Base-by-base conservation (phyloP, 371 early-diverging fungal genomes). In the Mortierella sp. region DNA sequence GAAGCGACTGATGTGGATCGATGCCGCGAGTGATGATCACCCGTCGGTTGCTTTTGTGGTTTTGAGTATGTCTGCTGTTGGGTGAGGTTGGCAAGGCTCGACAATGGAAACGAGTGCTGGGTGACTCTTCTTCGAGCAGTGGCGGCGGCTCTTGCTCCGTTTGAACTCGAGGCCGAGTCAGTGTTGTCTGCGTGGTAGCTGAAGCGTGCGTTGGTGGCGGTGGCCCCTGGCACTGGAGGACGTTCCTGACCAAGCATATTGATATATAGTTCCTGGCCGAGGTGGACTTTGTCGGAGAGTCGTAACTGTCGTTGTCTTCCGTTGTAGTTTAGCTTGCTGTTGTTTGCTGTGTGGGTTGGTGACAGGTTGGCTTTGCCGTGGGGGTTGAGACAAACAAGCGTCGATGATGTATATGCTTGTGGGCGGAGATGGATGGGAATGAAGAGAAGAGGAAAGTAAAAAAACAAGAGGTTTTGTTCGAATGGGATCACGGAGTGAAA, bases 161-260 rank as follows among this genome's bases (percentile, higher is more conserved):
- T 58, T 58, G 61, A 58, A 34, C 61, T 58, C 34, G 61, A 16
- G 61, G 34, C 34, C 34, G 61, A 34, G 61, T 58, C 61, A 34
- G 34, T 34, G 61, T 34, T 58, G 22, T 70, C 79, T 1, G 53
- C 73, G 70, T 74, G 79, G 64, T 67, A 74, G 43, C 74, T 74
- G 24, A 63, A n/a, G 26, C 75, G 70, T 7, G 65, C 37, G 61
- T 58, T 58, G 37, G 55, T 53, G 55, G 61, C 8, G 22, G 47
- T 68, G 39, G 73, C 24, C n/a, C 64, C 68, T n/a, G 76, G 66
- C 31, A 53, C 41, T 19, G 68, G 65, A 22, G 76, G 65, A 47
- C 24, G 76, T 19, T 80, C 76, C 39, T 53, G 47, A 31, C 69
- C 72, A n/a, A 80, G 72, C 80, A 80, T 80, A 44, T 41, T 70